Base-by-base conservation (phyloP, 352 stramenopile genomes). In the Globisporangium nagaii region DNA sequence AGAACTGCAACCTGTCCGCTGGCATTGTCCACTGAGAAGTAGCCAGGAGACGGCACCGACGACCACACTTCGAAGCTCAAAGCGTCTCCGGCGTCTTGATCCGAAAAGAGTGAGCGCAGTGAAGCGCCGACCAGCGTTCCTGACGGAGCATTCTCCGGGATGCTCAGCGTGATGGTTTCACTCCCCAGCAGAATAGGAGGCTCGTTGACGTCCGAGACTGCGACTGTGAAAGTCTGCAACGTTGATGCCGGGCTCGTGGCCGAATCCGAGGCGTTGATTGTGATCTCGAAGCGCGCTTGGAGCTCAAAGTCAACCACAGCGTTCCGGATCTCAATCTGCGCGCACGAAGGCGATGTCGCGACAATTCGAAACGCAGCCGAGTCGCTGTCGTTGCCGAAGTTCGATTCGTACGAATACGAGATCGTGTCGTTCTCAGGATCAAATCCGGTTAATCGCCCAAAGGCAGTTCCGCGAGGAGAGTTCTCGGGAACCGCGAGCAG, bases 391-490 rank as follows among this genome's bases (percentile, higher is more conserved):
- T 31, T 46, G 15, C 19, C 53, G 13, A 79, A 68, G 4, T 44
- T 68, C 3, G 70, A 75, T 1, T 39, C 39, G 35, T 71, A 71
- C 1, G 60, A 43, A 34, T 71, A 86, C 13, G 47, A 52, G 0
- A 83, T 47, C 1, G 68, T 78, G 24, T 78, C 58, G 20, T 84
- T 86, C 47, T 86, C 75, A 17, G 75, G 73, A 50, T 86, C 75
- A 15, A 58, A 68, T 2, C 65, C 73, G 43, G 49, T 51, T 2
- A 86, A 20, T 2, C 58, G n/a, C 13, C 57, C 69, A 12, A 86
- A 32, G 6, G 81, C 42, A 4, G 75, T 77, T 28, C 75, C 73
- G 35, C 53, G 61, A 24, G 67, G 60, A 1, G 68, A 19, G 39
- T 86, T 84, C 28, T 86, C 75, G 0, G 53, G n/a, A 7, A 86